Percentiles rank a stretch among this genome's conserved stretches.
Conservation (phyloP, 768 basidiomycete species). For the Auriscalpium microsporum region DNA sequence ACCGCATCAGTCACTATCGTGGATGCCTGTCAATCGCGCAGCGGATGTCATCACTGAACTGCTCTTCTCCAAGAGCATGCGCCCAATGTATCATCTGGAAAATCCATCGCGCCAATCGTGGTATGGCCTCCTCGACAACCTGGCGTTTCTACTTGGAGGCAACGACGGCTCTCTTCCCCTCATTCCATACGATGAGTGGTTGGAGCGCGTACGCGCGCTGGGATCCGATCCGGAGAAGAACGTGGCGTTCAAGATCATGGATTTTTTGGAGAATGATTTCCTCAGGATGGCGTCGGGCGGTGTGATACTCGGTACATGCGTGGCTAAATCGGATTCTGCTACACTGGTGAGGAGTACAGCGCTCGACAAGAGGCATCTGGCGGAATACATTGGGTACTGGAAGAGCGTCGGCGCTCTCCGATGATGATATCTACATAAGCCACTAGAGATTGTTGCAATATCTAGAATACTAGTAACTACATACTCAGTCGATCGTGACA, state of each 20-base stretch:
- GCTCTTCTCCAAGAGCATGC: constrained; percentile 24
- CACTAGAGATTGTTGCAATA: no score
- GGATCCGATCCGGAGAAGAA: constrained; percentile 21
- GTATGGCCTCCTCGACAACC: constrained; percentile 21
- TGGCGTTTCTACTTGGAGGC: constrained; percentile 20
- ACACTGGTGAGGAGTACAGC: constrained; percentile 26
- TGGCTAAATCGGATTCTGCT: constrained; percentile 20
- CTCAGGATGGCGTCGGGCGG: constrained; percentile 24
- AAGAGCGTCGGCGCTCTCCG: constrained; percentile 10
- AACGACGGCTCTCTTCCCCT: constrained; percentile 12
- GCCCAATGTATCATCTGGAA: constrained; percentile 28
- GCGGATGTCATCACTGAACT: constrained; percentile 24
- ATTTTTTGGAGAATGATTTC: constrained; percentile 29
- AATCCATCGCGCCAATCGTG: constrained; percentile 30
- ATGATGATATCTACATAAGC: not conserved
- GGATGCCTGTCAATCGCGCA: constrained; percentile 30
- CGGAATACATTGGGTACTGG: constrained; percentile 28
- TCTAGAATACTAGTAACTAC: no score
- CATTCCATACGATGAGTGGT: constrained; percentile 24
- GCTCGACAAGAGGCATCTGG: constrained; percentile 23
- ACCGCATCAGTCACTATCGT: constrained; percentile 24
- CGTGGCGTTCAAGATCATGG: constrained; percentile 21
- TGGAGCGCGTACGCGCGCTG: constrained; percentile 20
- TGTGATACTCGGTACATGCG: constrained; percentile 24
- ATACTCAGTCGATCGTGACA: no score